Evolutionary conservation across 2,329 filamentous ascomycete species (phyloP).

Genomic region (Rutstroemia sp.): DNA sequence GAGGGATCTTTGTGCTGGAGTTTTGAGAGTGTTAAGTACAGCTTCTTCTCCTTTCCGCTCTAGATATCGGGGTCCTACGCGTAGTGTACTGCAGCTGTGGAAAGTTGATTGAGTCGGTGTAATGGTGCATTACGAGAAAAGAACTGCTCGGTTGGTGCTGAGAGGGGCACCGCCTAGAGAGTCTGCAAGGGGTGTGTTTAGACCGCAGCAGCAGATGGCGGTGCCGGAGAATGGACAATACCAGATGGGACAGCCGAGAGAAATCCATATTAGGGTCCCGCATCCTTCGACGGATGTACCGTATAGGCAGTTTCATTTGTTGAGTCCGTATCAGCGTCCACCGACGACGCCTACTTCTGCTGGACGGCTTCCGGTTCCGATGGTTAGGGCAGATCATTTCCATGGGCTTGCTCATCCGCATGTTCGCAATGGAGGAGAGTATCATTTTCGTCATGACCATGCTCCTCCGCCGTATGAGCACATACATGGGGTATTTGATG

Average conservation of each 20-base stretch:
- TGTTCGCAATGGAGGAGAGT: background rate
- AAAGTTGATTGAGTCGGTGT: background rate
- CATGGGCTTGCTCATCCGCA: background rate
- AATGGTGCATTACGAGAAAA: conserved; percentile 7
- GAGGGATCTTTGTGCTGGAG: too few relatives aligned
- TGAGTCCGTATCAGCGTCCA: background rate
- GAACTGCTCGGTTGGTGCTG: conserved; percentile 4
- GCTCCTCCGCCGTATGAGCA: background rate
- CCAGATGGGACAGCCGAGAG: background rate
- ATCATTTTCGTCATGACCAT: background rate
- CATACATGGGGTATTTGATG: background rate
- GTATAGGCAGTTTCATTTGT: background rate
- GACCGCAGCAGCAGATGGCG: background rate
- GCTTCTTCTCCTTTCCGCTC: background rate
- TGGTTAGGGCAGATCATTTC: background rate
- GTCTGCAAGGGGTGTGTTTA: background rate
- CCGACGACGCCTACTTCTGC: background rate
- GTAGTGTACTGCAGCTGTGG: background rate
- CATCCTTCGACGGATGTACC: background rate
- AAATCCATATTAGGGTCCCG: background rate
- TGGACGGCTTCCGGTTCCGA: background rate
- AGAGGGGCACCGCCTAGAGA: background rate
- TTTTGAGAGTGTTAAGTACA: too few relatives aligned
- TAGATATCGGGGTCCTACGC: background rate
- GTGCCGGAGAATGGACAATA: background rate